Conservation (phyloP, 1,284 basidiomycete species). For the Ganoderma lucidum region DNA sequence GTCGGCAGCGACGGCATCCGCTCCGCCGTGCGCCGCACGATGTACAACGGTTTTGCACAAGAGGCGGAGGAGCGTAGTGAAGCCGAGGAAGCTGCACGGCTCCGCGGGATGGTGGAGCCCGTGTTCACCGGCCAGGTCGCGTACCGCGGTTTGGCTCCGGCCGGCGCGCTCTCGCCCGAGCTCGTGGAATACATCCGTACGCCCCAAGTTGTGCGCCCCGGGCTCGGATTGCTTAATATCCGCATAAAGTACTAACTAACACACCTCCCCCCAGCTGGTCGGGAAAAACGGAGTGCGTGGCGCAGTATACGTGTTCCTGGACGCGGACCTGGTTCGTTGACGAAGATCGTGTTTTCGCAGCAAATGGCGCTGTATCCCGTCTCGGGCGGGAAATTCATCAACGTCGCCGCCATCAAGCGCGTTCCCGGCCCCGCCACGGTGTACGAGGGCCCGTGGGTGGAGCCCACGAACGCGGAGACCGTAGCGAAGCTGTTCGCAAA, state of each 20-base stretch:
- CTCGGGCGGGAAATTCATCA: conserved; percentile 23
- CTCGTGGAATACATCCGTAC: neutral
- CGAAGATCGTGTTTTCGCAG: neutral
- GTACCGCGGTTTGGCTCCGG: conserved; percentile 14
- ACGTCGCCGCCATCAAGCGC: conserved; percentile 35
- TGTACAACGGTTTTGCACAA: conserved; percentile 28
- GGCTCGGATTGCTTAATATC: neutral
- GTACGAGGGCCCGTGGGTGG: conserved; percentile 36
- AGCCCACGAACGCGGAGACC: conserved; percentile 30
- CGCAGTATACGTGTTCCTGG: too few relatives aligned
- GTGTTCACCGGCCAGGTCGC: conserved; percentile 9
- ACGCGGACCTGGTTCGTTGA: neutral
- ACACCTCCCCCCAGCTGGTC: neutral
- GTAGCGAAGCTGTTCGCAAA: conserved; percentile 25
- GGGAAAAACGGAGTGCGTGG: conserved; percentile 14
- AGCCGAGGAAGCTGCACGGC: conserved; percentile 7
- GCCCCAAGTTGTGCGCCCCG: neutral
- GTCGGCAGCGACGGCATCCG: conserved; percentile 60
- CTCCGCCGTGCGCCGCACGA: conserved; percentile 44
- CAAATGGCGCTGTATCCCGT: conserved; percentile 20
- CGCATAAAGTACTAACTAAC: neutral
- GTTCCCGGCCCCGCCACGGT: conserved; percentile 25
- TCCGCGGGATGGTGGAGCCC: conserved; percentile 4
- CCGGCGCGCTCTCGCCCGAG: neutral
- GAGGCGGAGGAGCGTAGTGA: conserved; percentile 28